Evolutionary conservation across 345 rosid species (phyloP), one percentile per base, ranked within the genome.

Genomic region (Turritis glabra): DNA sequence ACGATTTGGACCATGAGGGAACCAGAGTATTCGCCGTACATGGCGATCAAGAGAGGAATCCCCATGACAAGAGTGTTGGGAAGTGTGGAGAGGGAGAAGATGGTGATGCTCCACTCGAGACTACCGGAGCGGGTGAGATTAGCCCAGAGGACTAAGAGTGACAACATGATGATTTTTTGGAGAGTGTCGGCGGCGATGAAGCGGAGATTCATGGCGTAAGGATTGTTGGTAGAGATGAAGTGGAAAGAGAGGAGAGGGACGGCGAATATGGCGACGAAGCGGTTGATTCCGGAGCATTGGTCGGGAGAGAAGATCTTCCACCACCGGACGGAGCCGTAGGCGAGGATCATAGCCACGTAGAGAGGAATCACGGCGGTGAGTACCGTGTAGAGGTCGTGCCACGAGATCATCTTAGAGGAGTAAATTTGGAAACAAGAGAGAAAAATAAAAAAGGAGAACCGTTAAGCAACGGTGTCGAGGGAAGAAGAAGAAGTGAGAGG

Each of bases 11-110:
- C 96, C 98, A 94, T 94, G 22, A 94, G 87, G n/a, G 84, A 88
- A 1, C 97, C 95, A 0, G 97, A 83, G 65, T 74, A 83, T 3
- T 74, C 64, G 18, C 90, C 96, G 74, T 95, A 95, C 99, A 95
- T 95, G 27, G 97, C 99, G 74, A 84, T 87, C 30, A 95, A 85
- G n/a, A 95, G 74, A 32, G 99, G 99, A 41, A 95, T 95, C 3
- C 99, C 99, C 97, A 92, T 95, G 44, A 95, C 97, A 1, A 95
- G 90, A 2, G 97, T 95, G 83, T 95, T 95, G 1, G 99, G 99
- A 0, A 95, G 82, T 1, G 99, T 90, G 6, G 99, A 95, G 9
- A 95, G 83, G 0, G 99, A 95, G 74, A 95, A 95, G 30, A 90
- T 83, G 0, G 99, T 95, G 54, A 95, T 95, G 85, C 89, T 86